Evolutionary conservation across 2,329 filamentous ascomycete genomes (phyloP), one percentile per base, ranked within the genome.

Genomic region (Fusarium nodosum): DNA sequence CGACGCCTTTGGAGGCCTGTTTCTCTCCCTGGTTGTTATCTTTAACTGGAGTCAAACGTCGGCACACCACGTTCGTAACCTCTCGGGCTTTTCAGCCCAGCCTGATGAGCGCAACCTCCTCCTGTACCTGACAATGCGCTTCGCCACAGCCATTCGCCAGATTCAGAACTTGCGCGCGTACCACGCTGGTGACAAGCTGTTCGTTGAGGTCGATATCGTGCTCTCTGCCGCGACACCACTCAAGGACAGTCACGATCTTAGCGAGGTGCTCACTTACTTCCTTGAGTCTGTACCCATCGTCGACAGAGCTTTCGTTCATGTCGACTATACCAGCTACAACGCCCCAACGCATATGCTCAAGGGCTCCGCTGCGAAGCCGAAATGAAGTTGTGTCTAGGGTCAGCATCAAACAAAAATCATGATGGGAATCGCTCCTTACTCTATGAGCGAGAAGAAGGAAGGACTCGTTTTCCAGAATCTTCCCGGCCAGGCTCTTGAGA

Each of bases 91-190:
- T 72, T 91, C 91, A 1, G 92, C 93, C 7, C 89, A 90, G 2
- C 90, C 92, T 0, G 92, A 95, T 72, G 91, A 96, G 81, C 87
- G 94, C 31, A 97, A 96, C 76, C 88, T 97, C 47, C 80, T 97
- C 24, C 85, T 97, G 1, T 97, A 97, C 80, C 86, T 97, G 72
- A 96, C 94, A 2, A 97, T 97, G 92, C 91, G 94, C 22, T 97
- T 97, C 77, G 94, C 94, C 46, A 93, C 92, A 71, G 91, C 92
- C 15, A 97, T 97, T 76, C 89, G 88, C 75, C 90, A 93, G 77
- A 96, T 97, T 64, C 93, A 96, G 77, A 93, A 93, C 33, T 82
- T 96, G 58, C 90, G 94, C 71, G 93, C 93, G 3, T 97, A 96
- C 77, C 93, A 97, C 75, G 90, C 90, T 0, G 93, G 93, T 28